Percentiles rank a stretch among this genome's conserved stretches.
Evolutionary conservation across 371 early-diverging fungal genomes (phyloP).

Genomic region (Zancudomyces culisetae): DNA sequence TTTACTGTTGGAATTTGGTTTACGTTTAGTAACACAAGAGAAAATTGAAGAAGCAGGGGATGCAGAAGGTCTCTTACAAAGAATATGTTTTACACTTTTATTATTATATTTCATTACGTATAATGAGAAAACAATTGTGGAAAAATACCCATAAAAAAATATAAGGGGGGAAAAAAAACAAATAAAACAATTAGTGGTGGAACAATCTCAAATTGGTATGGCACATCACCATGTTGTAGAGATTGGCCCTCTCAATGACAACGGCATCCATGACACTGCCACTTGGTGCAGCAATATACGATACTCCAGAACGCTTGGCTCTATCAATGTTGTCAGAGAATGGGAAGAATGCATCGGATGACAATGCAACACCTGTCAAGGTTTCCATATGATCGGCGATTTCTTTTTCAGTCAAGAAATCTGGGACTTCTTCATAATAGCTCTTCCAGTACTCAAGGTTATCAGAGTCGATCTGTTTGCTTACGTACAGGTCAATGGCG

Average conservation of each 20-base stretch:
- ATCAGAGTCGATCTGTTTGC: conserved; percentile 57
- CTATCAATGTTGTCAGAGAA: conserved; percentile 90
- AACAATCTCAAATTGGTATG: conserved; percentile 79
- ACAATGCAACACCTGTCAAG: conserved; percentile 55
- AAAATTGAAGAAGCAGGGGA: too few relatives aligned
- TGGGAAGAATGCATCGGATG: conserved; percentile 97
- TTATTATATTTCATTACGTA: too few relatives aligned
- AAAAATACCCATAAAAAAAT: too few relatives aligned
- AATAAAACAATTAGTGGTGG: conserved; percentile 78
- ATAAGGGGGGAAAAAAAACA: too few relatives aligned
- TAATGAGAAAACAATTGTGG: too few relatives aligned
- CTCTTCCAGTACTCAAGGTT: conserved; percentile 64
- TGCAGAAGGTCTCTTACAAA: too few relatives aligned
- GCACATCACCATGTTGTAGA: conserved; percentile 57
- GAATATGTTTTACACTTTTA: too few relatives aligned
- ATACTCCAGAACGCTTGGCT: conserved; percentile 68
- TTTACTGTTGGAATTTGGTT: too few relatives aligned
- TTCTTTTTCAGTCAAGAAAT: conserved; percentile 55
- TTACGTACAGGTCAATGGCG: conserved; percentile 88
- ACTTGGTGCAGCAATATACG: conserved; percentile 72
- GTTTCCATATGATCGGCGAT: conserved; percentile 52
- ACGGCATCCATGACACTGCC: conserved; percentile 76
- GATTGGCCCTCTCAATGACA: conserved; percentile 68
- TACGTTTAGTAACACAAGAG: too few relatives aligned
- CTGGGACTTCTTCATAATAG: conserved; percentile 61